These are phyloP conservation scores for Saccharomycopsis sp. DNA, from an alignment of 805 yeast species.

Conservation along the genomic window DNA sequence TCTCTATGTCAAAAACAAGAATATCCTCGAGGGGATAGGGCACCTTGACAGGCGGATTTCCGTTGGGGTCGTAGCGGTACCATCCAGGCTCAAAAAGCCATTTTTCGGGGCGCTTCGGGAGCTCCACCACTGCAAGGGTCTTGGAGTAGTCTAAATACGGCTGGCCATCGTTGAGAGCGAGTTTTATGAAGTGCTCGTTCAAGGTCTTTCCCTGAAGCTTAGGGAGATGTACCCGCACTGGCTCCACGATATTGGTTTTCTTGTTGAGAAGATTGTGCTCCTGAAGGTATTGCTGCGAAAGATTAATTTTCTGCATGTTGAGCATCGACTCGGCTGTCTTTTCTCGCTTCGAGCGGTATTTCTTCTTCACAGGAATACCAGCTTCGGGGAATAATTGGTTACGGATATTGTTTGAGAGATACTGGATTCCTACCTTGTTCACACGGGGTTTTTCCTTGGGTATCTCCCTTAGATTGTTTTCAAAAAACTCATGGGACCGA, in stretches of 20 bases:
- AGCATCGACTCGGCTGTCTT: constrained; percentile 17
- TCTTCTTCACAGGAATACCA: constrained; percentile 6
- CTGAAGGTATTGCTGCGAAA: constrained; percentile 55
- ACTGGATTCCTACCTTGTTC: constrained; percentile 78
- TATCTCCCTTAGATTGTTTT: not conserved
- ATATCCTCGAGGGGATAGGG: constrained; percentile 63
- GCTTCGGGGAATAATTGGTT: constrained; percentile 46
- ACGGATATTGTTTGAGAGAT: constrained; percentile 54
- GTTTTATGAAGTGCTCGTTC: constrained; percentile 77
- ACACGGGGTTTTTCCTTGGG: constrained; percentile 43
- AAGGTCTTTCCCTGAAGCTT: constrained; percentile 60
- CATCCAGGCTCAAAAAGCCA: constrained; percentile 73
- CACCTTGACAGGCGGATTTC: constrained; percentile 44
- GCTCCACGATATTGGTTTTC: constrained; percentile 53
- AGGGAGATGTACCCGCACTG: constrained; percentile 61
- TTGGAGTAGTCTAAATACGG: constrained; percentile 53
- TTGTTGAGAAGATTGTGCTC: constrained; percentile 70
- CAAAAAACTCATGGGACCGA: not conserved
- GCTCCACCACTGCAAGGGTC: constrained; percentile 34
- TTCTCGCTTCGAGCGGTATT: constrained; percentile 26
- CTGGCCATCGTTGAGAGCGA: constrained; percentile 54
- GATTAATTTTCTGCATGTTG: constrained; percentile 35
- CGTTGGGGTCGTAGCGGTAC: constrained; percentile 59
- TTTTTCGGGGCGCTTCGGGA: constrained; percentile 37
- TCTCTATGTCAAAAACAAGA: constrained; percentile 86